A percentile compares a stretch with the other conserved stretches of the same genome.
Evolutionary conservation across 805 yeast species (phyloP).

Genomic region (Candida peoriensis): DNA sequence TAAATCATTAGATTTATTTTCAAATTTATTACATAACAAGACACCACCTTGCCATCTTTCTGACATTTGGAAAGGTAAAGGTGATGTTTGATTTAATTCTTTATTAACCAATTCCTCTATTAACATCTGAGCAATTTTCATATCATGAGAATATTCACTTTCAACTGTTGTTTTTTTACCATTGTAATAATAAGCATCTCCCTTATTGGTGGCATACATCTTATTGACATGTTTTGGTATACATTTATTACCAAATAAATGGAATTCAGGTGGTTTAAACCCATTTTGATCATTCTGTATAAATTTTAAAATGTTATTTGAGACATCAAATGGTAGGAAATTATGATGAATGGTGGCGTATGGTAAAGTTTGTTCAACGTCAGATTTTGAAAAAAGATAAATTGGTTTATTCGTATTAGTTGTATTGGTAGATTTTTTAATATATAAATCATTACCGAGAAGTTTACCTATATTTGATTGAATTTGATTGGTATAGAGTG

Average conservation of each 20-base stretch:
- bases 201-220: conserved; percentile 25
- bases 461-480: conserved; percentile 17
- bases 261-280: conserved; percentile 44
- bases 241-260: conserved; percentile 59
- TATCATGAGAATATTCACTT: conserved; percentile 32
- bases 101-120: conserved; percentile 37
- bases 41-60: conserved; percentile 47
- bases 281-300: conserved; percentile 36
- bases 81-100: conserved; percentile 26
- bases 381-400: conserved; percentile 44
- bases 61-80: conserved; percentile 34
- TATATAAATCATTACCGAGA: conserved; percentile 13
- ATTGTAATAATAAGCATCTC: conserved; percentile 30
- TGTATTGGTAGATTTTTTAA: conserved; percentile 13
- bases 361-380: conserved; percentile 44
- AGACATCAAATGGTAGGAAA: conserved; percentile 46
- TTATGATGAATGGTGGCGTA: conserved; percentile 45
- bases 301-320: conserved; percentile 38
- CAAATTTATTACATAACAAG: conserved; percentile 54
- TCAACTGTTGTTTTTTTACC: conserved; percentile 32
- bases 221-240: conserved; percentile 50
- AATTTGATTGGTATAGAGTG: no score
- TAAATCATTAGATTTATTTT: conserved; percentile 42
- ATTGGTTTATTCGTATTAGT: conserved; percentile 26
- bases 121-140: conserved; percentile 35